Percentiles rank a stretch among this genome's conserved stretches.
phyloP scores from a whole-genome alignment of 108 stramenopile genomes.

The Pseudonitzschia delicatissima region DNA sequence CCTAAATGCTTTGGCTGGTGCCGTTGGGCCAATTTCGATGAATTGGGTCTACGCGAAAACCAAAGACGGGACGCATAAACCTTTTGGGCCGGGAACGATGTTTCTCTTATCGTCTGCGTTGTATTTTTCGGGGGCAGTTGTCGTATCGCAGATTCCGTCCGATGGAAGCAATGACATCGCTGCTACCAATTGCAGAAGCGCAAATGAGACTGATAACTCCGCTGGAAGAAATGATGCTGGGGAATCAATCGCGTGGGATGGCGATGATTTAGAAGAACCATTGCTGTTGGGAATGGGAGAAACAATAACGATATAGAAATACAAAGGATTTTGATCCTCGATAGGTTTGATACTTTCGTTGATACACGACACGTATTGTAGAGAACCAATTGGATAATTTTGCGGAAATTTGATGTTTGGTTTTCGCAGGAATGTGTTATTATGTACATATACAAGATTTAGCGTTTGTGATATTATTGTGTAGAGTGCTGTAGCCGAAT shows the following conservation, averaged over 20 bases:
- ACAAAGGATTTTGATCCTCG: too few species aligned
- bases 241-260: neutral
- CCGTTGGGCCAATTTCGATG: slow-evolving; percentile 70
- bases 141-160: slow-evolving; percentile 32
- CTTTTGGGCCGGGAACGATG: slow-evolving; percentile 73
- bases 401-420: too few species aligned
- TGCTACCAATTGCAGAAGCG: neutral
- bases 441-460: too few species aligned
- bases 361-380: too few species aligned
- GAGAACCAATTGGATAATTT: too few species aligned
- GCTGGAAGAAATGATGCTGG: neutral
- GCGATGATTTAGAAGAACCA: slow-evolving; percentile 3
- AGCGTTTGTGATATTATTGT: too few species aligned
- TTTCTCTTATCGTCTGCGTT: slow-evolving; percentile 66
- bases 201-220: neutral
- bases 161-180: neutral
- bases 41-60: slow-evolving; percentile 63
- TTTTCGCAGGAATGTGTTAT: too few species aligned
- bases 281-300: slow-evolving; percentile 1
- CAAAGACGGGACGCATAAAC: slow-evolving; percentile 24
- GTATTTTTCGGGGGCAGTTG: slow-evolving; percentile 55
- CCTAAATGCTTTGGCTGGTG: slow-evolving; percentile 58
- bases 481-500: too few species aligned
- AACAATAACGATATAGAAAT: neutral
- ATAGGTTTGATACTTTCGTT: too few species aligned